Evolutionary conservation across 2,329 filamentous ascomycete genomes (phyloP).

Genomic region (Beauveria varroae): DNA sequence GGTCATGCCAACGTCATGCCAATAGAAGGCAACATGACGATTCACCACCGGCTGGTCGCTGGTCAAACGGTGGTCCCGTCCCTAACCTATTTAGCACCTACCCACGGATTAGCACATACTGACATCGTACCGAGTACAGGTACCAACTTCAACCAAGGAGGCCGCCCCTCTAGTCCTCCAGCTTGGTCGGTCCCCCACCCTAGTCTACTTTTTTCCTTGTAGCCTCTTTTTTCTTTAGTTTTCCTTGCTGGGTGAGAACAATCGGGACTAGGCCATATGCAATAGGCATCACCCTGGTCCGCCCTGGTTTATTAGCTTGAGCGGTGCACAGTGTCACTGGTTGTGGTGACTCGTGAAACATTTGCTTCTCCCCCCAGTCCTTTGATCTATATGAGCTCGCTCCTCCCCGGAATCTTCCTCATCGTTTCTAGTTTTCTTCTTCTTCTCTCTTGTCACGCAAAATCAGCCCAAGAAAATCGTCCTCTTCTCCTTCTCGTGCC

Average conservation of each 20-base stretch:
- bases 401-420: background rate
- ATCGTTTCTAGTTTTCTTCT: background rate
- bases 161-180: background rate
- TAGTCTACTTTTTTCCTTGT: background rate
- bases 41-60: background rate
- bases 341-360: slow-evolving; percentile 6
- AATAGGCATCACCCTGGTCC: no score
- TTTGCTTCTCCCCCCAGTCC: background rate
- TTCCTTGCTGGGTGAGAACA: no score
- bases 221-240: no score
- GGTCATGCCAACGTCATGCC: slow-evolving; percentile 7
- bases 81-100: no score
- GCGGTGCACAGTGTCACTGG: background rate
- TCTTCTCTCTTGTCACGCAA: slow-evolving; percentile 1
- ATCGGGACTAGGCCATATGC: background rate
- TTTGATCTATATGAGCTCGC: slow-evolving; percentile 3
- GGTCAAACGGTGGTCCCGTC: no score
- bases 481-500: background rate
- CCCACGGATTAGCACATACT: no score
- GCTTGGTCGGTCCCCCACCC: background rate
- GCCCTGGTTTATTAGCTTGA: background rate
- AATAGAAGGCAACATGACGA: background rate
- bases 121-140: no score
- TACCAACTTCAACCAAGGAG: no score
- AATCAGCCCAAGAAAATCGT: background rate